Percentiles rank a stretch among this genome's conserved stretches.
Evolutionary conservation across 1,139 yeast species (phyloP).

Genomic region (Magnusiomyces paraingens): DNA sequence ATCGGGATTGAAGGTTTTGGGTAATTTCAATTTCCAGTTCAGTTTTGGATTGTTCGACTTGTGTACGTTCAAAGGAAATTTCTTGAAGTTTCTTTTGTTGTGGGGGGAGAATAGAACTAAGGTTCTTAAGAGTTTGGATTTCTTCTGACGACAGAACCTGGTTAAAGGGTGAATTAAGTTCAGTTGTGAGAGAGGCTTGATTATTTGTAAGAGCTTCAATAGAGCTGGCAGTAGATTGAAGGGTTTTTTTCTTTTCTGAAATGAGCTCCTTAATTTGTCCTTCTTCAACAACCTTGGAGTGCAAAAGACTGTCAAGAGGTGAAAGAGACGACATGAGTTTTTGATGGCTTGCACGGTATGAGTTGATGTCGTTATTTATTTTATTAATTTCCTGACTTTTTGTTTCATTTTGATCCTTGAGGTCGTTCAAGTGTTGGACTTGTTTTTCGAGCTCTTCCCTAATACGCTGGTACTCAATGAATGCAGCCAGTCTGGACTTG

Average conservation of each 20-base stretch:
- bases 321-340: conserved; percentile 12
- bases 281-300: conserved; percentile 17
- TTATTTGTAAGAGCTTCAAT: conserved; percentile 26
- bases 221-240: conserved; percentile 30
- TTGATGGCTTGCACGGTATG: conserved; percentile 20
- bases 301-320: conserved; percentile 8
- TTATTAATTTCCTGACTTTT: conserved; percentile 43
- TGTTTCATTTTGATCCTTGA: conserved; percentile 35
- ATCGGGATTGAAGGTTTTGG: conserved; percentile 46
- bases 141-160: conserved; percentile 47
- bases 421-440: conserved; percentile 34
- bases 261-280: conserved; percentile 21
- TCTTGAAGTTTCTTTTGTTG: conserved; percentile 41
- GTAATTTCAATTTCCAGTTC: conserved; percentile 51
- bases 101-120: conserved; percentile 38
- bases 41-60: conserved; percentile 47
- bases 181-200: conserved; percentile 41
- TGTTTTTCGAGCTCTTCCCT: conserved; percentile 42
- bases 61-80: conserved; percentile 41
- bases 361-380: conserved; percentile 41
- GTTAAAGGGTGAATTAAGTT: conserved; percentile 50
- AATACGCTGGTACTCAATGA: conserved; percentile 40
- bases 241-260: conserved; percentile 22
- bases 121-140: conserved; percentile 36
- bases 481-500: conserved; percentile 63